phyloP scores from a whole-genome alignment of 139 green algal genomes.

The Picochlorum sp. region DNA sequence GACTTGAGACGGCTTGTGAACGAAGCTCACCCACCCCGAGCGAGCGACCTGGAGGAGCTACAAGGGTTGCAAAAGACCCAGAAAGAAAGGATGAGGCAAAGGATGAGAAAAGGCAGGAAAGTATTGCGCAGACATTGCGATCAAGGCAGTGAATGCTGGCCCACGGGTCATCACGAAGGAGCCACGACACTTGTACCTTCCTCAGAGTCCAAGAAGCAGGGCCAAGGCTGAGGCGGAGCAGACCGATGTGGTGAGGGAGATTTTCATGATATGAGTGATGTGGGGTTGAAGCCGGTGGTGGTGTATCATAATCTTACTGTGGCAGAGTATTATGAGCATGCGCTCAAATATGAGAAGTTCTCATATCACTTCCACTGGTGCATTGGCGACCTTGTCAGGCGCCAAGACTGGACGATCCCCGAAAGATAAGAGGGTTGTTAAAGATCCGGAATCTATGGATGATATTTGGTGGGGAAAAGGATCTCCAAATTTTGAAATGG shows the following conservation, averaged over 20 bases:
- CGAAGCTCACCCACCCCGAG: conserved; percentile 28
- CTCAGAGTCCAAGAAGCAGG: conserved; percentile 19
- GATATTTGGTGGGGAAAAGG: conserved; percentile 79
- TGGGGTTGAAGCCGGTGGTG: conserved; percentile 61
- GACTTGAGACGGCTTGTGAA: conserved; percentile 18
- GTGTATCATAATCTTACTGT: conserved; percentile 65
- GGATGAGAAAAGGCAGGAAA: conserved; percentile 1
- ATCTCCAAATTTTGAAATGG: conserved; percentile 74
- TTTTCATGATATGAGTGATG: conserved; percentile 45
- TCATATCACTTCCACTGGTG: conserved; percentile 54
- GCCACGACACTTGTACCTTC: conserved; percentile 30
- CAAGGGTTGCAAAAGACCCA: conserved; percentile 31
- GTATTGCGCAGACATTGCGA: conserved; percentile 21
- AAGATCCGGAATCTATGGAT: conserved; percentile 51
- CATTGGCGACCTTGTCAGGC: conserved; percentile 67
- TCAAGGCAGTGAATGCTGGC: conserved; percentile 9
- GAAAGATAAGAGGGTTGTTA: conserved; percentile 90
- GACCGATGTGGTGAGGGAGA: conserved; percentile 29
- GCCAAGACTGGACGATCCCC: conserved; percentile 84
- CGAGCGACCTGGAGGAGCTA: conserved; percentile 25
- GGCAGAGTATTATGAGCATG: conserved; percentile 52
- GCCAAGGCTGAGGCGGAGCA: conserved; percentile 19
- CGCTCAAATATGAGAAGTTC: conserved; percentile 55
- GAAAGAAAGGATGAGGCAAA: conserved; percentile 14
- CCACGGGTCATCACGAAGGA: conserved; percentile 20